Percentiles rank a stretch among this genome's conserved stretches.
Evolutionary conservation across 306 rosid genomes (phyloP).

Genomic region (Acacia crassicarpa): DNA sequence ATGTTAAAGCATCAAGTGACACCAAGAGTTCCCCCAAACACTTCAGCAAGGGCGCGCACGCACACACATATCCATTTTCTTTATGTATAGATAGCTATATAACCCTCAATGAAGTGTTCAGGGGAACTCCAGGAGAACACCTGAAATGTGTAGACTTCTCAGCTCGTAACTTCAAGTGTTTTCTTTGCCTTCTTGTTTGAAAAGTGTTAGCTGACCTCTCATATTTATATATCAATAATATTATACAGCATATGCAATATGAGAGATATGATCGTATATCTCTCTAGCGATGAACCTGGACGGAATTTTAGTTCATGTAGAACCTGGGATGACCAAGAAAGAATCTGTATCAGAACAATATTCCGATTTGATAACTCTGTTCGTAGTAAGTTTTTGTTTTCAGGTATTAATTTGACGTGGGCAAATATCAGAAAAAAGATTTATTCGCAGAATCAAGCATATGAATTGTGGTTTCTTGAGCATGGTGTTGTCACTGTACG

Average conservation of each 20-base stretch:
- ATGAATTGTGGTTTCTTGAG: too few species aligned
- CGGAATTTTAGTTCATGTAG: neutral
- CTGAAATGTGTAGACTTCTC: neutral
- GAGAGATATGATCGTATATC: too few species aligned
- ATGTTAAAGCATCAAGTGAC: too few species aligned
- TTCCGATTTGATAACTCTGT: neutral
- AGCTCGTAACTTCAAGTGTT: neutral
- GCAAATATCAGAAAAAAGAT: neutral
- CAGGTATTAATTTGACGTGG: neutral
- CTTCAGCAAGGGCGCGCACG: too few species aligned
- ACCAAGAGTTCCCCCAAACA: too few species aligned
- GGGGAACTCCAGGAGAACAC: constrained; percentile 40
- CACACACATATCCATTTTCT: too few species aligned
- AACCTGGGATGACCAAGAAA: neutral
- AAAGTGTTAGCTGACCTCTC: neutral
- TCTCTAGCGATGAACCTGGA: constrained; percentile 25
- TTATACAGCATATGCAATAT: too few species aligned
- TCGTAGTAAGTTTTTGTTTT: too few species aligned
- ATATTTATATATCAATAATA: constrained; percentile 21
- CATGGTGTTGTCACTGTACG: too few species aligned
- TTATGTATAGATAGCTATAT: too few species aligned
- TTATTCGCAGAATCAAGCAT: too few species aligned
- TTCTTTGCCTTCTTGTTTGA: neutral
- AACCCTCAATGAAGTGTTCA: constrained; percentile 35
- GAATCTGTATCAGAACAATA: constrained; percentile 13